Conservation (phyloP, 129 eudicot species). For the Solidago caesia region DNA sequence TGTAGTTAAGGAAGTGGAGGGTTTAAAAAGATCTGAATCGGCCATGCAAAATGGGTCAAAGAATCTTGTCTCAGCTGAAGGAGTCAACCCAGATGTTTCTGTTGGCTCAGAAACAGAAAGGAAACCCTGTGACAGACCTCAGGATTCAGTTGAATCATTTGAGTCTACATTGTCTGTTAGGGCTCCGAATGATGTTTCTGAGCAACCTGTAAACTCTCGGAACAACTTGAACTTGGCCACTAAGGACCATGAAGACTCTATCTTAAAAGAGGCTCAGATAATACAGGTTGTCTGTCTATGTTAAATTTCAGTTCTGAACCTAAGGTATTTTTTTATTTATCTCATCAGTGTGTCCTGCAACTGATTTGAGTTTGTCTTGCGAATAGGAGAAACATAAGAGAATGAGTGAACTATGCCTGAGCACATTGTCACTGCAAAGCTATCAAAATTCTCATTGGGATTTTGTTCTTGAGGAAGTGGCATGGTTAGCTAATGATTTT, state of each 20-base stretch:
- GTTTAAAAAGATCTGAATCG: neutral
- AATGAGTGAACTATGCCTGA: conserved; percentile 63
- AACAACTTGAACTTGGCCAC: conserved; percentile 27
- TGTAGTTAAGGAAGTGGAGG: neutral
- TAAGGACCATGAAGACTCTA: conserved; percentile 69
- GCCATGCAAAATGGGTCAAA: neutral
- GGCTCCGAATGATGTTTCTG: conserved; percentile 37
- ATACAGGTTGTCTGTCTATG: conserved; percentile 59
- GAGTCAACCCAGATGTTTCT: conserved; percentile 11
- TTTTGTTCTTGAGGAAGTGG: conserved; percentile 86
- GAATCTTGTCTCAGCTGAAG: neutral
- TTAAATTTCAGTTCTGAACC: neutral
- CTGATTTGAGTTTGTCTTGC: conserved; percentile 23
- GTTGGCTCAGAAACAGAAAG: conserved; percentile 35
- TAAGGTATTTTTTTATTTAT: neutral
- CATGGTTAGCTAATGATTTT: conserved; percentile 96
- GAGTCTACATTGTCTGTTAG: conserved; percentile 31
- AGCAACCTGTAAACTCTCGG: conserved; percentile 40
- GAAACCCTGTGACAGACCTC: conserved; percentile 14
- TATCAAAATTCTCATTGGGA: conserved; percentile 72
- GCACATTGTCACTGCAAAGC: conserved; percentile 33
- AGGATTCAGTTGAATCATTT: neutral
- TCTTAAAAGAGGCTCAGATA: conserved; percentile 68
- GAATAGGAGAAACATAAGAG: conserved; percentile 75
- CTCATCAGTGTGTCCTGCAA: conserved; percentile 10